phyloP scores from a whole-genome alignment of 352 stramenopile genomes.

The Thalassiosira mediterranea region DNA sequence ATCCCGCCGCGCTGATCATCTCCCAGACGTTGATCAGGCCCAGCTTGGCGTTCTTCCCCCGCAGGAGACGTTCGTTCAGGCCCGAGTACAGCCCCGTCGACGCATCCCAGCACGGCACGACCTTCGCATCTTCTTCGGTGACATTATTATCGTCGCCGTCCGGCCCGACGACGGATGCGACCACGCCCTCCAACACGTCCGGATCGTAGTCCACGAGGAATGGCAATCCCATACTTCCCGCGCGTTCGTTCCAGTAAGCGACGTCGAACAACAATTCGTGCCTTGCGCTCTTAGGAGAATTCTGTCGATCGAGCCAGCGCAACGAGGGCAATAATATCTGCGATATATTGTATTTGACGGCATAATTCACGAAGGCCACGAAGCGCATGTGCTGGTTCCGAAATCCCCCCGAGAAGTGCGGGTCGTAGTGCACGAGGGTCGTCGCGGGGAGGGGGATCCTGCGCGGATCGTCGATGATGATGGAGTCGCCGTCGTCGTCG shows the following conservation, averaged over 20 bases:
- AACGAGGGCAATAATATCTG: constrained; percentile 65
- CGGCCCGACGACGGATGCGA: no score
- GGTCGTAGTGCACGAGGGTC: constrained; percentile 38
- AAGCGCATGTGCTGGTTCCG: constrained; percentile 73
- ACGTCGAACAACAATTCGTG: constrained; percentile 77
- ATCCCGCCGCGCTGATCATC: constrained; percentile 11
- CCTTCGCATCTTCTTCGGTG: not conserved
- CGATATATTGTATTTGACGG: constrained; percentile 42
- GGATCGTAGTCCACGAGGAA: constrained; percentile 30
- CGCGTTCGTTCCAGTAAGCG: constrained; percentile 64
- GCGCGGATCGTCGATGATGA: no score
- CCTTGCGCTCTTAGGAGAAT: constrained; percentile 33
- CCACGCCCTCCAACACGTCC: constrained; percentile 19
- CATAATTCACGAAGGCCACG: constrained; percentile 54
- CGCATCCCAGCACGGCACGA: constrained; percentile 37
- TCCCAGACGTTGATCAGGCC: constrained; percentile 10
- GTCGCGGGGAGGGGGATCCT: constrained; percentile 1
- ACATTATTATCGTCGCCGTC: not conserved
- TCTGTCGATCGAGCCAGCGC: constrained; percentile 46
- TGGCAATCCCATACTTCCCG: constrained; percentile 22
- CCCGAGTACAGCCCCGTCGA: constrained; percentile 27
- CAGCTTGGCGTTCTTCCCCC: constrained; percentile 18
- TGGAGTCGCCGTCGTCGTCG: no score
- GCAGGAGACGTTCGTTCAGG: constrained; percentile 31
- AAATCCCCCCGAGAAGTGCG: constrained; percentile 45